Evolutionary conservation across 306 rosid species (phyloP), one percentile per base, ranked within the genome.

Genomic region (Sechiopsis laciniata): DNA sequence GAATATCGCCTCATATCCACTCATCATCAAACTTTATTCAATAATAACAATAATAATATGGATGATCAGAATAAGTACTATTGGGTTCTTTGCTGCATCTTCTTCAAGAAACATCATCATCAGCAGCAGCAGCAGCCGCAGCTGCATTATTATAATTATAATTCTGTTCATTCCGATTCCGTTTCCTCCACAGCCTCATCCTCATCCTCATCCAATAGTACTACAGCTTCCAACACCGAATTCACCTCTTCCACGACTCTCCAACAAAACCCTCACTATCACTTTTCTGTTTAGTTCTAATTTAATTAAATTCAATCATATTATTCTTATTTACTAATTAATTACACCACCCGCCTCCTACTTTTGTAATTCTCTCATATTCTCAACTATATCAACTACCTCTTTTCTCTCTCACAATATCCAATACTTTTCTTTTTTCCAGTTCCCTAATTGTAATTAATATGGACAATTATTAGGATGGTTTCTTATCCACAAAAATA

Each of bases 1-100:
- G 91, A 94, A 71, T 94, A 94, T 80, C 89, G 88, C 58, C 98
- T 94, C 51, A 22, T 78, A 73, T 17, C 29, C 63, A 72, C 76
- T 32, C 4, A 32, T 48, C 78, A 59, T 46, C 19, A 15, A n/a
- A 50, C 54, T 14, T 7, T 5, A 14, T 15, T 51, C 7, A 51
- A 52, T 52, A 15, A 16, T n/a, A 15, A 15, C 7, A 51, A 52
- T 52, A 15, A 16, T n/a, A 15, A 15, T 16, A 16, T 14, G n/a
- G 54, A 51, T 3, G 54, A 51, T 3, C 5, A 45, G 10, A 16
- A 26, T 26, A 26, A 26, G 29, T 32, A 32, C 5, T 32, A 54
- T 0, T 62, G 68, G 68, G 68, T 35, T 62, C 12, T 62, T 15
- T 62, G 68, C 14, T 48, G 7, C 21, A 62, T 62, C 7, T 32